Percentiles rank a stretch among this genome's conserved stretches.
Conservation (phyloP, 768 basidiomycete genomes). For the Sarcodon sp. region DNA sequence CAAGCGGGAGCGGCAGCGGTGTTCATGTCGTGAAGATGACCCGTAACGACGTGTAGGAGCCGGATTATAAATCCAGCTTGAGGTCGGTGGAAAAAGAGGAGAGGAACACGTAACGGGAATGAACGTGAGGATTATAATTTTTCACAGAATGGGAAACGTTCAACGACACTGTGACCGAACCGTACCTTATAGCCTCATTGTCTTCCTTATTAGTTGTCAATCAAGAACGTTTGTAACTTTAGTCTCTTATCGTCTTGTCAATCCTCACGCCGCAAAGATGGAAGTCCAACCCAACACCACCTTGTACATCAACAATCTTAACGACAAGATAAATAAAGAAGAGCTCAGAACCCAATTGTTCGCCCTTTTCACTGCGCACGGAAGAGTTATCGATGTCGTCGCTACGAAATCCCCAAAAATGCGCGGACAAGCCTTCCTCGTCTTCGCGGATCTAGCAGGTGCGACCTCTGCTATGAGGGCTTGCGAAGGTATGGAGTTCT, state of each 20-base stretch:
- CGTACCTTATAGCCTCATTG: too few species aligned
- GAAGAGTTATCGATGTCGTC: constrained; percentile 86
- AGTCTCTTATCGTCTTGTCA: too few species aligned
- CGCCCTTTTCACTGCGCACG: constrained; percentile 87
- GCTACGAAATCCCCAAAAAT: constrained; percentile 78
- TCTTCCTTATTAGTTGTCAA: too few species aligned
- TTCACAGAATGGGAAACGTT: too few species aligned
- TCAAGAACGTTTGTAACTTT: too few species aligned
- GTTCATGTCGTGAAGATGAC: constrained; percentile 21
- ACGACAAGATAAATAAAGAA: constrained; percentile 85
- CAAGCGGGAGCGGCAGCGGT: constrained; percentile 19
- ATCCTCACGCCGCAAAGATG: neutral
- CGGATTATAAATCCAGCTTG: too few species aligned
- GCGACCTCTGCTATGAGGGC: constrained; percentile 90
- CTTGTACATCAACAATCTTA: constrained; percentile 88
- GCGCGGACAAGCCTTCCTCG: constrained; percentile 93
- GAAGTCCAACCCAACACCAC: constrained; percentile 68
- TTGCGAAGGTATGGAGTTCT: constrained; percentile 87
- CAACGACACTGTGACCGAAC: too few species aligned
- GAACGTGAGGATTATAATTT: too few species aligned
- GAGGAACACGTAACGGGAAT: too few species aligned
- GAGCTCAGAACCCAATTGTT: constrained; percentile 77
- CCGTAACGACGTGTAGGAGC: too few species aligned
- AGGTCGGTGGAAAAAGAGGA: too few species aligned
- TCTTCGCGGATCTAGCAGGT: constrained; percentile 82